Conservation (phyloP, 331 rosid genomes). For the Quercus phellos region DNA sequence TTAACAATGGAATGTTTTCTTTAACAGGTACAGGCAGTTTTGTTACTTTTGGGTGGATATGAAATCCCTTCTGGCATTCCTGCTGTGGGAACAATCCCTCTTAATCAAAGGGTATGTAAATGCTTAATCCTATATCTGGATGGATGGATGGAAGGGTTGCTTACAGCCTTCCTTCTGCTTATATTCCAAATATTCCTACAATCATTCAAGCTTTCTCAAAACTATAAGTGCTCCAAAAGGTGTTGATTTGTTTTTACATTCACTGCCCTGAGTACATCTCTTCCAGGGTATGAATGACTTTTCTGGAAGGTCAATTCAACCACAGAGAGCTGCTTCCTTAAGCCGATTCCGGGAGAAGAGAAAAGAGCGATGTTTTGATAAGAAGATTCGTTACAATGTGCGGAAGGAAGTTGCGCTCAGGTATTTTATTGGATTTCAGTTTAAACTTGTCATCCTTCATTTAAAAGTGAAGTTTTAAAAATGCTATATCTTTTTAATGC, state of each 20-base stretch:
- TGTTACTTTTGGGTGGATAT: slow-evolving; percentile 73
- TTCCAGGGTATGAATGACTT: slow-evolving; percentile 36
- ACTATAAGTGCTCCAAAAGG: background rate
- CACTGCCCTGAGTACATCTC: background rate
- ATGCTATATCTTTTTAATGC: background rate
- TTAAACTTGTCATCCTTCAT: background rate
- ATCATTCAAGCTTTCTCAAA: background rate
- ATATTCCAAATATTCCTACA: background rate
- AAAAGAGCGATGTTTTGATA: slow-evolving; percentile 52
- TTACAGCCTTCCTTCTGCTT: no score
- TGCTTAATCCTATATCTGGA: background rate
- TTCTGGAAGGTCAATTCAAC: slow-evolving; percentile 37
- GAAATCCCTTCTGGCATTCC: slow-evolving; percentile 54
- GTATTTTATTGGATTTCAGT: slow-evolving; percentile 4
- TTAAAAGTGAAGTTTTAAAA: no score
- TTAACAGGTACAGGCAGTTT: slow-evolving; percentile 81
- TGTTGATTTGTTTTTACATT: background rate
- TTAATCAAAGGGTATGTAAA: slow-evolving; percentile 34
- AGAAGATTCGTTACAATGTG: slow-evolving; percentile 52
- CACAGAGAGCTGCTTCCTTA: slow-evolving; percentile 54
- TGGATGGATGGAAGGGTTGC: no score
- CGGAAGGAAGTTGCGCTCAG: slow-evolving; percentile 58
- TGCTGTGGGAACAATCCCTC: slow-evolving; percentile 33
- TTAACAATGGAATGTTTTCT: background rate
- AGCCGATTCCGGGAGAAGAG: slow-evolving; percentile 53